These are phyloP conservation scores for Lichtheimia corymbifera DNA, from an alignment of 371 early-diverging fungal species.

Conservation along the genomic window DNA sequence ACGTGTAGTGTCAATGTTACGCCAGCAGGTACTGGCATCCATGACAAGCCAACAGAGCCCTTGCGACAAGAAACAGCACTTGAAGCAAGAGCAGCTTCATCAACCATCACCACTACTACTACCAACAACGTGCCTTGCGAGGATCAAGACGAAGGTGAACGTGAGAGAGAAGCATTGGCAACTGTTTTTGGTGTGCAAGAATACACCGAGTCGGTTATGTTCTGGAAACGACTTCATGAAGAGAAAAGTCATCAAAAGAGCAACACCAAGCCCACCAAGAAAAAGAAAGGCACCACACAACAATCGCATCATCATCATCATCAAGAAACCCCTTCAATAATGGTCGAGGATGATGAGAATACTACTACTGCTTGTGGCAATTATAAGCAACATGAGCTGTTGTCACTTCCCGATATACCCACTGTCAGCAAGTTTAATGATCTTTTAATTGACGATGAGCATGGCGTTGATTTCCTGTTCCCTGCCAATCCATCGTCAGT, in stretches of 20 bases:
- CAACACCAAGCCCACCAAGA: background rate
- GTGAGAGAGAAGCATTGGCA: slow-evolving; percentile 48
- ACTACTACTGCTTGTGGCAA: background rate
- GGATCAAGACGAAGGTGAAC: slow-evolving; percentile 22
- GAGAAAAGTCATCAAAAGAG: slow-evolving; percentile 20
- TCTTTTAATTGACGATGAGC: slow-evolving; percentile 24
- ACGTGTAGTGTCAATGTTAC: too few relatives aligned
- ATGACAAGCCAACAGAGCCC: too few relatives aligned
- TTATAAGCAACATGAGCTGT: background rate
- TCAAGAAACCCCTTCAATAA: background rate
- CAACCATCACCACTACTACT: background rate
- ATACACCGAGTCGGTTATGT: slow-evolving; percentile 46
- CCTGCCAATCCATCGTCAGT: slow-evolving; percentile 23
- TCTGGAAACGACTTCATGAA: slow-evolving; percentile 37
- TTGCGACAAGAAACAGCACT: slow-evolving; percentile 9
- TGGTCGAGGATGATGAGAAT: too few relatives aligned
- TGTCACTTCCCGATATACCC: slow-evolving; percentile 35
- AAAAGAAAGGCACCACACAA: slow-evolving; percentile 8
- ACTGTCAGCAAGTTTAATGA: slow-evolving; percentile 45
- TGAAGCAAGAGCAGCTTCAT: background rate
- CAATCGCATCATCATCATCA: too few relatives aligned
- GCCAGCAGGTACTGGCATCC: too few relatives aligned
- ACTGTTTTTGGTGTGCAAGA: slow-evolving; percentile 51
- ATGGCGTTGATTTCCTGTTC: slow-evolving; percentile 18
- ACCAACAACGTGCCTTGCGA: background rate